Conservation (phyloP, 176 grass and related monocot genomes). For the Zea mays region DNA sequence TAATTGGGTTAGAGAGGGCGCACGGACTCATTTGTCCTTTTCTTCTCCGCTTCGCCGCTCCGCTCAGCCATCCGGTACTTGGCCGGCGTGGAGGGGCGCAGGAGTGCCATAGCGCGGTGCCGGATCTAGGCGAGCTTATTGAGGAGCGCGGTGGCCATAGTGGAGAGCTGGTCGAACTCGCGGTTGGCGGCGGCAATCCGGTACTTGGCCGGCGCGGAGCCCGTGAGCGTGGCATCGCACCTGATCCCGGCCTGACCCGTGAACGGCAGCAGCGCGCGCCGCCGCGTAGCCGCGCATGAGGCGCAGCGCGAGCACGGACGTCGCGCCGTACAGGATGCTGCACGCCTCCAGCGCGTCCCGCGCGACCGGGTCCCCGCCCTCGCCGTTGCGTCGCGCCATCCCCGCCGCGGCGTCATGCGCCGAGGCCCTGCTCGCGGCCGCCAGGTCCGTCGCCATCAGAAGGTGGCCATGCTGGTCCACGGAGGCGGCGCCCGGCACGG, state of each 20-base stretch:
- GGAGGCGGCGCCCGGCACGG: neutral
- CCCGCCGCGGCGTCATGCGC: neutral
- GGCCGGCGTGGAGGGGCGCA: no score
- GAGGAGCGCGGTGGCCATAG: slow-evolving; percentile 44
- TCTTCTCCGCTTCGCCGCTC: no score
- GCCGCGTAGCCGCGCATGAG: slow-evolving; percentile 45
- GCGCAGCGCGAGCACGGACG: slow-evolving; percentile 36
- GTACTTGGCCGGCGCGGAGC: neutral
- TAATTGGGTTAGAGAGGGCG: no score
- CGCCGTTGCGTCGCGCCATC: neutral
- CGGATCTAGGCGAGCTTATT: neutral
- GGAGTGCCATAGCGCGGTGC: no score
- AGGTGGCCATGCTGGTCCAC: slow-evolving; percentile 15
- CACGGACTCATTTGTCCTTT: no score
- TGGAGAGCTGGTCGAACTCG: slow-evolving; percentile 37
- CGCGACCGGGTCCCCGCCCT: neutral
- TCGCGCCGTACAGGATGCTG: slow-evolving; percentile 45
- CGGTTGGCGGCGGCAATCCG: slow-evolving; percentile 14
- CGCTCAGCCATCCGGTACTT: no score
- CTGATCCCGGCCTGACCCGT: slow-evolving; percentile 32
- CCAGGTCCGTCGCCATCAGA: slow-evolving; percentile 36
- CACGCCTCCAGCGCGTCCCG: slow-evolving; percentile 47
- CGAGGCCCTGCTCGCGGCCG: slow-evolving; percentile 17
- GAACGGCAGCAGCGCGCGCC: neutral
- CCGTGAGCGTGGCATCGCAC: slow-evolving; percentile 31